Evolutionary conservation across 2,329 filamentous ascomycete species (phyloP).

Genomic region (Fusarium sp.): DNA sequence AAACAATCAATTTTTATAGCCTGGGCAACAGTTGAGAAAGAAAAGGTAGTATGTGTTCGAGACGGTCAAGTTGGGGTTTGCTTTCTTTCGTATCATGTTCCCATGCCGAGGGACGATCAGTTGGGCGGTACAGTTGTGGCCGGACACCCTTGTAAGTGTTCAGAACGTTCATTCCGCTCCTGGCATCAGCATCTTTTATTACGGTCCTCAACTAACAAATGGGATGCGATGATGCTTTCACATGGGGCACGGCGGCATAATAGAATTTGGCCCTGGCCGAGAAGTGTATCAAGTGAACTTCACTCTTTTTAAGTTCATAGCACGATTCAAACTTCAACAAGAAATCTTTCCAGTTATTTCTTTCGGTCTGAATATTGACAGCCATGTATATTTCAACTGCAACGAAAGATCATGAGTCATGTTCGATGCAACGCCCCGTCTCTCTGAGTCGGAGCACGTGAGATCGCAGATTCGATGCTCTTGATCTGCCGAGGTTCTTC

Average conservation of each 20-base stretch:
- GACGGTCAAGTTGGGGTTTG: conserved; percentile 10
- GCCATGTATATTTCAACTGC: too few species aligned
- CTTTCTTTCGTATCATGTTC: conserved; percentile 28
- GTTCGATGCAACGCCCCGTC: neutral
- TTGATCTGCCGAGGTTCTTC: conserved; percentile 75
- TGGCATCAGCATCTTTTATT: conserved; percentile 31
- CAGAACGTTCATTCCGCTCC: neutral
- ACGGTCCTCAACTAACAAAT: neutral
- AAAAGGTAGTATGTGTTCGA: conserved; percentile 2
- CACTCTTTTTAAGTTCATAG: too few species aligned
- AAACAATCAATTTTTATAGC: neutral
- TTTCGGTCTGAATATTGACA: neutral
- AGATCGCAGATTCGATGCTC: neutral
- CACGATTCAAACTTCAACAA: neutral
- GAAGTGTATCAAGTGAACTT: neutral
- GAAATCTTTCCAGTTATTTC: neutral
- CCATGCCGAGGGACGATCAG: conserved; percentile 4
- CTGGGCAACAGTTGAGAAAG: neutral
- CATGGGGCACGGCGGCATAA: neutral
- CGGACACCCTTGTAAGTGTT: conserved; percentile 11
- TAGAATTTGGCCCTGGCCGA: neutral
- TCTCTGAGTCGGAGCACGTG: conserved; percentile 2
- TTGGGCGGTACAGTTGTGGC: neutral
- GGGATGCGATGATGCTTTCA: neutral
- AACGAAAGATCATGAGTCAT: conserved; percentile 22